Percentiles rank a stretch among this genome's conserved stretches.
These are phyloP conservation scores for Hypholoma sublateritium DNA, from an alignment of 768 basidiomycete species.

Conservation along the genomic window DNA sequence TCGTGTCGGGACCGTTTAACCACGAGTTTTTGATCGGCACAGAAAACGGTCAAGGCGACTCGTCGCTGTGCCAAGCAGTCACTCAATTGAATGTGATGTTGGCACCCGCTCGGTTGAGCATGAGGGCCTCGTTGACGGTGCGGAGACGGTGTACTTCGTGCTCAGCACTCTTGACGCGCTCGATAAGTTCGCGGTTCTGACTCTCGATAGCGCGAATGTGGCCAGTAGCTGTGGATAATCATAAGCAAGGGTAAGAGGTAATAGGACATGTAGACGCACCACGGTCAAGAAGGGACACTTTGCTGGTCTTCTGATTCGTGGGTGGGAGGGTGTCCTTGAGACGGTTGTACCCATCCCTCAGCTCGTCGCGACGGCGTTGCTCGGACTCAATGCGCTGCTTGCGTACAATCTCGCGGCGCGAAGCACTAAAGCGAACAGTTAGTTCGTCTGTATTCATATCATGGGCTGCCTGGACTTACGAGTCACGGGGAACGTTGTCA, in stretches of 20 bases:
- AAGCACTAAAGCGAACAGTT: slow-evolving; percentile 24
- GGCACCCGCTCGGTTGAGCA: slow-evolving; percentile 67
- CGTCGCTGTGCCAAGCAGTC: slow-evolving; percentile 28
- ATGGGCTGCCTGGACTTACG: slow-evolving; percentile 31
- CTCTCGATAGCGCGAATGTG: slow-evolving; percentile 49
- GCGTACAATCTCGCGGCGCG: slow-evolving; percentile 85
- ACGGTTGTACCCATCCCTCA: slow-evolving; percentile 87
- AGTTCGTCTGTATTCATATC: neutral
- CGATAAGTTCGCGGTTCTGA: slow-evolving; percentile 6
- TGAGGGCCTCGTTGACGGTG: slow-evolving; percentile 86
- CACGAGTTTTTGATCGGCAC: slow-evolving; percentile 26
- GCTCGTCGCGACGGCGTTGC: slow-evolving; percentile 89
- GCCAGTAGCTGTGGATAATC: slow-evolving; percentile 57
- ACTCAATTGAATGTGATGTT: slow-evolving; percentile 41
- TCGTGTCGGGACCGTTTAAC: slow-evolving; percentile 35
- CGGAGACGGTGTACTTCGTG: slow-evolving; percentile 79
- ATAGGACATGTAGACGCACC: slow-evolving; percentile 40
- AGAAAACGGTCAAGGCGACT: slow-evolving; percentile 27
- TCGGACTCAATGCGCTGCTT: slow-evolving; percentile 93
- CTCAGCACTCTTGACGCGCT: slow-evolving; percentile 45
- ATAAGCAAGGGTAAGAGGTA: slow-evolving; percentile 11
- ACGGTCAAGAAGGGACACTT: slow-evolving; percentile 86
- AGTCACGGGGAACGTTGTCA: slow-evolving; percentile 41
- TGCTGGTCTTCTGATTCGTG: slow-evolving; percentile 91
- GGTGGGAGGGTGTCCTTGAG: slow-evolving; percentile 89